These are phyloP conservation scores for Rhododendron henanense DNA, from an alignment of 148 eudicot species.

Conservation along the genomic window DNA sequence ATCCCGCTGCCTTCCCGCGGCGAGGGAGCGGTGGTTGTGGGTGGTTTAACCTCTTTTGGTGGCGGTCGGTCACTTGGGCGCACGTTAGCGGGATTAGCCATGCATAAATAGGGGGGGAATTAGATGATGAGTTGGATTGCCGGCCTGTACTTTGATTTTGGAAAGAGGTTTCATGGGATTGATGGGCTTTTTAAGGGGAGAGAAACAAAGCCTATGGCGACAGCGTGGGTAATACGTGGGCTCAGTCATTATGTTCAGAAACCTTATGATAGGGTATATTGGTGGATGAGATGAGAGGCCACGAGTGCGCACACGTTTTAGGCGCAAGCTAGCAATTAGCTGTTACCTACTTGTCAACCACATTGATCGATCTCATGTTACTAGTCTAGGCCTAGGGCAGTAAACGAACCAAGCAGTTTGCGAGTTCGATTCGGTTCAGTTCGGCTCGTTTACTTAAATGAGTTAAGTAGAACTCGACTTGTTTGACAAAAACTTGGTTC, in stretches of 20 bases:
- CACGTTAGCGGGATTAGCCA: conserved; percentile 11
- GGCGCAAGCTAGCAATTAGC: conserved; percentile 12
- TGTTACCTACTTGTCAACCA: background rate
- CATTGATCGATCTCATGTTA: background rate
- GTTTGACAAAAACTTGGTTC: no score
- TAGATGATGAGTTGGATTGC: background rate
- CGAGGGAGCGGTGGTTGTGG: background rate
- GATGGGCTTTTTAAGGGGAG: background rate
- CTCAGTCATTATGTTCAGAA: background rate
- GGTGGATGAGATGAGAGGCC: background rate
- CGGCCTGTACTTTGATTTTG: background rate
- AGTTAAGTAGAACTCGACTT: no score
- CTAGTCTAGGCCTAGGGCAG: no score
- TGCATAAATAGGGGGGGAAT: background rate
- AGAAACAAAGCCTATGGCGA: background rate
- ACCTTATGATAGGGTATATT: background rate
- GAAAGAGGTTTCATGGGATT: background rate
- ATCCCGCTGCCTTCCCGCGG: background rate
- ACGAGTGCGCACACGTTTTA: background rate
- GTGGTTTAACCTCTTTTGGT: background rate
- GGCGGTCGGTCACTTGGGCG: background rate
- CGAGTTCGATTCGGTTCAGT: fast-evolving
- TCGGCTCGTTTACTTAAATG: no score
- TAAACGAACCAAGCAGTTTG: no score
- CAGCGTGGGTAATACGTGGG: conserved; percentile 5